Base-by-base conservation (phyloP, 257 asterid species). In the Verbascum thapsus region DNA sequence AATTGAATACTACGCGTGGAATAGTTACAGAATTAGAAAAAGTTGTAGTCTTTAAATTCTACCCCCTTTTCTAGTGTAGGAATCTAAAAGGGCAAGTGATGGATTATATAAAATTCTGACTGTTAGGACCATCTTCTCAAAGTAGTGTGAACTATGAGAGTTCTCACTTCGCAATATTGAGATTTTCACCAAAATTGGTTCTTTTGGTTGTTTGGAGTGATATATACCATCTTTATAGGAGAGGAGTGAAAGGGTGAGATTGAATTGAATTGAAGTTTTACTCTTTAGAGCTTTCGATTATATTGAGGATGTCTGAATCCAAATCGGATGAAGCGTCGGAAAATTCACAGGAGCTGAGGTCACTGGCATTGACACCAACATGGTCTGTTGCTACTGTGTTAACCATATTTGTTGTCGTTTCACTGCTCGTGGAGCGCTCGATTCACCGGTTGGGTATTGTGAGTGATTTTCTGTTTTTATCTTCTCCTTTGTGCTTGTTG, bases 361-460 rank as follows among this genome's bases (percentile, higher is more conserved):
- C 99, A 9, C 51, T 92, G 72, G 96, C 96, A 18, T 79, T 85
- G 70, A 92, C 99, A 59, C 99, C 99, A 42, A 92, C 99, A 53
- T 92, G 99, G 99, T 92, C 99, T 22, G 99, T 92, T 73, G 97
- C 97, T 63, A 59, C 94, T 58, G 97, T 92, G 0, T 71, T 92
- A 73, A 92, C 99, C 17, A 41, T 89, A 0, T 92, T 89, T 70
- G 96, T 92, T 39, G 97, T 81, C 3, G 97, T 92, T 74, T 92
- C 99, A 10, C 78, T 92, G 74, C 90, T 92, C 6, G 96, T 92
- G 68, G 99, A 92, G 68, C 91, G 99, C 41, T 87, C 97, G 16
- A 89, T 92, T 71, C 99, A 92, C 69, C 86, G 87, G 16, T 74
- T 92, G 74, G 80, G 96, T 42, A 72, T 67, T 79, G 99, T 92